Evolutionary conservation across 2,329 filamentous ascomycete genomes (phyloP).

Genomic region (Corinectria fuckeliana): DNA sequence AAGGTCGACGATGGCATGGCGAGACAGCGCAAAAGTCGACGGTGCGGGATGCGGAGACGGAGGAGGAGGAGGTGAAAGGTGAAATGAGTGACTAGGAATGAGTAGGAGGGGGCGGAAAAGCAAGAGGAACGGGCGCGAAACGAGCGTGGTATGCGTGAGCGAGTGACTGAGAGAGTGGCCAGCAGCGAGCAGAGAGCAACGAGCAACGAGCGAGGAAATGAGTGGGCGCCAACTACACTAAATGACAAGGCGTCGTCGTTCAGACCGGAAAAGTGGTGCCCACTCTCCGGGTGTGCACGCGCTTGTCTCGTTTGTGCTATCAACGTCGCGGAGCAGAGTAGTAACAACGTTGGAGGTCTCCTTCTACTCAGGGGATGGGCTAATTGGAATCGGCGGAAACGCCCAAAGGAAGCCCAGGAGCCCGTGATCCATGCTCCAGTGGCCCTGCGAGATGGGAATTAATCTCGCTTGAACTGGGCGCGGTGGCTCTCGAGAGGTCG

Average conservation of each 20-base stretch:
- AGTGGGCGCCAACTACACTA: conserved; percentile 34
- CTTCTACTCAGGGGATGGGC: conserved; percentile 2
- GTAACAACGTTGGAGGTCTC: no score
- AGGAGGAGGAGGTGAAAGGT: conserved; percentile 13
- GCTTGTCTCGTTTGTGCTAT: not conserved
- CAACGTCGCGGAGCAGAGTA: not conserved
- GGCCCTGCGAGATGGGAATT: conserved; percentile 37
- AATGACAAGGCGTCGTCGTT: conserved; percentile 25
- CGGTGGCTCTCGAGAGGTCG: conserved; percentile 19
- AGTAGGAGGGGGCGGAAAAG: not conserved
- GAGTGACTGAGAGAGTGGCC: conserved; percentile 23
- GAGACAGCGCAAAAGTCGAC: conserved; percentile 33
- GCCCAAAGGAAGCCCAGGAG: conserved; percentile 8
- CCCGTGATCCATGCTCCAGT: conserved; percentile 5
- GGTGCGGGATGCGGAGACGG: conserved; percentile 21
- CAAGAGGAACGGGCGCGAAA: conserved; percentile 19
- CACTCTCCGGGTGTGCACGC: conserved; percentile 6
- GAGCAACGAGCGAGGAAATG: conserved; percentile 21
- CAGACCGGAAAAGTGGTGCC: conserved; percentile 19
- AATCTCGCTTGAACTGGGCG: conserved; percentile 39
- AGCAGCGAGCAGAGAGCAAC: conserved; percentile 8
- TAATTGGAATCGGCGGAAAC: conserved; percentile 18
- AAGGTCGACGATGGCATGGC: conserved; percentile 39
- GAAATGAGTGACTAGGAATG: conserved; percentile 10
- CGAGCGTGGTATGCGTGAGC: not conserved